phyloP scores from a whole-genome alignment of 306 rosid genomes.

The Glycine tomentella region DNA sequence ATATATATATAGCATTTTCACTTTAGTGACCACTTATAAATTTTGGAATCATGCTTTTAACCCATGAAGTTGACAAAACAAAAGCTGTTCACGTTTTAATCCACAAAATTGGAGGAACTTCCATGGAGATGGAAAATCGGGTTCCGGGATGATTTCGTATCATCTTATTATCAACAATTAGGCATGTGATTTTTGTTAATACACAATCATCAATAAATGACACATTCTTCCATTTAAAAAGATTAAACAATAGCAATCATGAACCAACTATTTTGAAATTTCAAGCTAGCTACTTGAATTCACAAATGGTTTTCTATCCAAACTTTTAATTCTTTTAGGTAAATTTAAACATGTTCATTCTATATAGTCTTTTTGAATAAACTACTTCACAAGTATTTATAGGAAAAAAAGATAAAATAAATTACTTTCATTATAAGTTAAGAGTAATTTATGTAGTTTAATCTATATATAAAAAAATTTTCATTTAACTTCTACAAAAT shows the following conservation, averaged over 20 bases:
- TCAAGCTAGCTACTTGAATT: not conserved
- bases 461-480: not conserved
- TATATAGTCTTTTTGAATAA: too few relatives aligned
- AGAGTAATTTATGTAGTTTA: too few relatives aligned
- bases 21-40: not conserved
- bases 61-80: slow-evolving; percentile 30
- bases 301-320: not conserved
- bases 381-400: too few relatives aligned
- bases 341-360: too few relatives aligned
- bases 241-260: not conserved
- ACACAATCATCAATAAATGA: not conserved
- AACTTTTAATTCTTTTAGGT: not conserved
- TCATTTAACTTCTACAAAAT: not conserved
- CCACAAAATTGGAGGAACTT: slow-evolving; percentile 6
- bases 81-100: not conserved
- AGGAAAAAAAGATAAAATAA: too few relatives aligned
- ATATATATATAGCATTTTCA: too few relatives aligned
- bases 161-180: not conserved
- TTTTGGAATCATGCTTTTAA: slow-evolving; percentile 7
- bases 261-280: not conserved
- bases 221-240: not conserved
- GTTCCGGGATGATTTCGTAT: not conserved
- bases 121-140: not conserved
- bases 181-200: not conserved
- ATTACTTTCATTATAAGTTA: too few relatives aligned